These are phyloP conservation scores for Dendrobium chrysotoxum DNA, from an alignment of 106 monocot species.

Conservation along the genomic window DNA sequence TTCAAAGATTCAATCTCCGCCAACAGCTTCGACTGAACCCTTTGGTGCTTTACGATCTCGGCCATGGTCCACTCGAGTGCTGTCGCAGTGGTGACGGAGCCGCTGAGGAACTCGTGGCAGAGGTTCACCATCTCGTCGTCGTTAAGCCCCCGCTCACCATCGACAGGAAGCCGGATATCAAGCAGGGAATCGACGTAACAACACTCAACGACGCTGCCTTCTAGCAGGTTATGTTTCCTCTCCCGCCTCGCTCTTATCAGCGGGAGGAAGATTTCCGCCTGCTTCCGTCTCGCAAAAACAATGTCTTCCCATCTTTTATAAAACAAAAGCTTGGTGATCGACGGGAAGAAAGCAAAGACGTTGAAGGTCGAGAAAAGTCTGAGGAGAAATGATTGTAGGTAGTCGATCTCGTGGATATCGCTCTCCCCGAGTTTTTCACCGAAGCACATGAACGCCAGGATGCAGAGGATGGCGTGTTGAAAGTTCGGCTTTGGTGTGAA, in stretches of 20 bases:
- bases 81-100: slow-evolving; percentile 12
- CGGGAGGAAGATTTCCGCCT: slow-evolving; percentile 20
- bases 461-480: slow-evolving; percentile 11
- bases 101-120: slow-evolving; percentile 28
- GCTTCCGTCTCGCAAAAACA: slow-evolving; percentile 4
- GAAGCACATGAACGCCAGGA: slow-evolving; percentile 27
- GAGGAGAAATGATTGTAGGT: slow-evolving; percentile 1
- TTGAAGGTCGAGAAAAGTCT: not conserved
- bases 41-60: slow-evolving; percentile 20
- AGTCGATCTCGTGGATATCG: slow-evolving; percentile 5
- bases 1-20: slow-evolving; percentile 11
- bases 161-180: slow-evolving; percentile 11
- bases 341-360: slow-evolving; percentile 9
- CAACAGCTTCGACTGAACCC: slow-evolving; percentile 2
- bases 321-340: slow-evolving; percentile 10
- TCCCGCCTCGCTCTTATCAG: slow-evolving; percentile 14
- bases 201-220: not conserved
- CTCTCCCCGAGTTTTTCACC: slow-evolving; percentile 18
- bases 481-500: not conserved
- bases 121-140: slow-evolving; percentile 16
- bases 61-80: slow-evolving; percentile 33
- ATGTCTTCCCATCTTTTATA: slow-evolving; percentile 12
- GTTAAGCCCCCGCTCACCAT: slow-evolving; percentile 5
- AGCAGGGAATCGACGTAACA: slow-evolving; percentile 25
- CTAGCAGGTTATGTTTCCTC: not conserved